Evolutionary conservation across 2,329 filamentous ascomycete species (phyloP), one percentile per base, ranked within the genome.

Genomic region (Ophiostoma himal-ulmi): DNA sequence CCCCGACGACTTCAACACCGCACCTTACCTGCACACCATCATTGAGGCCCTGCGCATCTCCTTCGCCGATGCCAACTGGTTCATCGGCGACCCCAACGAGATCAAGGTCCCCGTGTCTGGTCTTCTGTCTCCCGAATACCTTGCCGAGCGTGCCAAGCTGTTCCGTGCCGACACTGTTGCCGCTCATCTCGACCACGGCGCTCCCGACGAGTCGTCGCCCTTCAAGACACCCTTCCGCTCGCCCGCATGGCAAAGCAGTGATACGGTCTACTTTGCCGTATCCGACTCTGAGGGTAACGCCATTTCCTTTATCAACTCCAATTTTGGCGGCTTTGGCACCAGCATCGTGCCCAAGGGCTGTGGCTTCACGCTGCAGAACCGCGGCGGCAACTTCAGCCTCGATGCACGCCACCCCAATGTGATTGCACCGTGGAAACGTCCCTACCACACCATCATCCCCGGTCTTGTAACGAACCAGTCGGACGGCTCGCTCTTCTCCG

Each of bases 401-500:
- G 81, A 86, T 34, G 78, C 83, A 0, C 81, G 82, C 1, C 94
- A 97, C 77, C 93, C 94, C 0, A 98, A 98, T 77, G 85, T 84
- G 26, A 83, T 96, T 17, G 91, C 87, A 8, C 92, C 93, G 0
- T 83, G 89, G 44, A 98, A 98, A 82, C 82, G 95, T 65, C 95
- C 95, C 0, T 99, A 98, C 80, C 95, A 98, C 80, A 99, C 95
- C 69, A 98, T 99, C 78, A 99, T 99, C 76, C 94, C 95, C 0
- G 94, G 91, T 0, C 85, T 98, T 79, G 88, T 94, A 22, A 98
- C 95, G 0, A 93, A 95, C 75, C 78, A 87, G 22, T 81, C 82
- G 5, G 93, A 96, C 75, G 87, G 87, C 36, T 89, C 86, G 67
- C 81, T 98, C 70, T 92, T 97, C 78, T 91, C 88, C 4, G 91